Evolutionary conservation across 257 asterid species (phyloP), one percentile per base, ranked within the genome.

Genomic region (Lycium barbarum): DNA sequence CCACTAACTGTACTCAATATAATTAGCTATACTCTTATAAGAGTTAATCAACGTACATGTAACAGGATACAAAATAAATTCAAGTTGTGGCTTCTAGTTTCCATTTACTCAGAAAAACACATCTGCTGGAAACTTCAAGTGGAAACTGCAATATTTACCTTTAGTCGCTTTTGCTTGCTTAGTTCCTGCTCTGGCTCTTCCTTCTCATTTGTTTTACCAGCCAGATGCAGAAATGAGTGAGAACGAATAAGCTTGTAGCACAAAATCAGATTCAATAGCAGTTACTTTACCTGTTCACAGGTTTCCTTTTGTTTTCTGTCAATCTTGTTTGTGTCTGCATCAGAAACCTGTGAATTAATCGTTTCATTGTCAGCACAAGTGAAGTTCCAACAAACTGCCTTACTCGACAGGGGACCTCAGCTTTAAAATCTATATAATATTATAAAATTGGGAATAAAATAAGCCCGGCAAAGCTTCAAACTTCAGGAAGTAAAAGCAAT

Each of bases 131-230:
- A 51, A 26, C 15, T 43, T 79, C 35, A 76, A 55, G 79, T 49
- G 83, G 62, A 43, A 57, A 68, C 59, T 51, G 82, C 84, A 84
- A 35, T 9, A 10, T n/a, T 35, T 87, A 95, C 99, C 97, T 94
- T 94, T 83, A 61, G 91, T 89, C 91, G 92, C 95, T 97, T 97
- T 78, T 35, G 53, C 47, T 80, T 87, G 83, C 93, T 91, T 53
- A 87, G 90, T 70, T 81, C 91, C 15, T 15, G 79, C 40, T 84
- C 88, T 47, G 83, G 14, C 15, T 47, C 89, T 83, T 86, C 91
- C 83, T 84, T 81, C 76, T 86, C 93, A 38, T 86, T 92, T 20
- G 67, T 73, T 70, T 84, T 26, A 36, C 8, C 55, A 83, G 79
- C 90, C 98, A 93, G 83, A 47, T 13, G 83, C 82, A 81, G 49